Base-by-base conservation (phyloP, 805 yeast genomes). In the Hanseniaspora taiwanica region DNA sequence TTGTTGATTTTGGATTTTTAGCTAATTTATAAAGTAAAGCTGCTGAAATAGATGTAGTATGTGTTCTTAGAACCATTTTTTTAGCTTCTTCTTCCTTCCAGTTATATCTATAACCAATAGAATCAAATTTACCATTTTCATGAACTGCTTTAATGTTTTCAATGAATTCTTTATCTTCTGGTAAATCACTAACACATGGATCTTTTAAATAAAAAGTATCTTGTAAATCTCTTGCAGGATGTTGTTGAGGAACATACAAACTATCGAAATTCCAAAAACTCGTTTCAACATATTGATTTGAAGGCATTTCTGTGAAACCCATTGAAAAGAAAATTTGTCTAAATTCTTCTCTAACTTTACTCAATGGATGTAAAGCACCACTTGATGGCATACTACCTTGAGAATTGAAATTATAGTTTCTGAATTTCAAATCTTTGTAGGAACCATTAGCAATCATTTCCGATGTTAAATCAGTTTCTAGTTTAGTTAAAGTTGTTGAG, bases 211-310 rank as follows among this genome's bases (percentile, higher is more conserved):
- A 91, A 69, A 91, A 91, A 44, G 99, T 91, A 66, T 91, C 99
- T 65, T 91, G 99, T 60, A 91, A 72, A 61, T 91, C 99, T 69
- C 99, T 80, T 38, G 99, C 99, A 14, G 99, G 98, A 67, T 91
- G 99, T 68, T 91, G 97, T 68, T 91, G 99, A 42, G 99, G 99
- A 41, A 91, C 99, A 55, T 68, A 91, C 54, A 91, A 72, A 3
- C 98, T 76, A 62, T 91, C 99, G 58, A 91, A 91, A 65, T 91
- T 91, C 99, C 99, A 91, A 77, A 91, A 91, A 4, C 97, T 97
- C 14, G 91, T 75, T 59, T 91, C 99, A 40, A 91, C 99, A 60
- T 87, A 91, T 63, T 89, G 96, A 63, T 89, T 89, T 20, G 98
- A 81, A 45, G 98, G 96, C 99, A 91, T 91, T 67, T 91, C 99